These are phyloP conservation scores for Xylaria nigripes DNA, from an alignment of 495 filamentous ascomycete genomes.

Conservation along the genomic window DNA sequence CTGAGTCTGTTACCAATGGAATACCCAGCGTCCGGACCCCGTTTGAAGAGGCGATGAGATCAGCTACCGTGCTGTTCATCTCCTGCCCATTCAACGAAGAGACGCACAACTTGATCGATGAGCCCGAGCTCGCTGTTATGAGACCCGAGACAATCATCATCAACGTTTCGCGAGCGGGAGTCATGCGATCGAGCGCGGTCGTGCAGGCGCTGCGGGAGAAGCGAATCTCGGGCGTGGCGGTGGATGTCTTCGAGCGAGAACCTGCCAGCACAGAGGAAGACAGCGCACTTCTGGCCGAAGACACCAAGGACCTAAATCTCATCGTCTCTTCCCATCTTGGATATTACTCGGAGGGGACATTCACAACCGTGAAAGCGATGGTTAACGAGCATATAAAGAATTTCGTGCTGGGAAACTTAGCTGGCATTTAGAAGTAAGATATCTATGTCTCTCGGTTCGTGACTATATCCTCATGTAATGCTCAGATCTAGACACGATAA, in stretches of 20 bases:
- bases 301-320: conserved; percentile 24
- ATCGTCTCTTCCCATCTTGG: conserved; percentile 25
- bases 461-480: conserved; percentile 1
- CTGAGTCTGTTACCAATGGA: conserved; percentile 7
- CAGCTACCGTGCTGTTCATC: conserved; percentile 40
- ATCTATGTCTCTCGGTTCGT: not conserved
- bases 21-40: conserved; percentile 18
- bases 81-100: conserved; percentile 30
- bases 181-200: conserved; percentile 43
- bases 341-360: conserved; percentile 11
- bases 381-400: conserved; percentile 8
- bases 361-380: conserved; percentile 8
- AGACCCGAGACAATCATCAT: conserved; percentile 37
- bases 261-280: conserved; percentile 29
- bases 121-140: conserved; percentile 40
- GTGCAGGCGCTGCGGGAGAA: conserved; percentile 37
- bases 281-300: conserved; percentile 13
- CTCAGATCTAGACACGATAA: not conserved
- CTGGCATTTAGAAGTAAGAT: not conserved
- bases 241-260: conserved; percentile 46
- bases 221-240: conserved; percentile 41
- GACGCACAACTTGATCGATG: conserved; percentile 36
- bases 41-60: conserved; percentile 36
- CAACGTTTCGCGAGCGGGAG: conserved; percentile 47
- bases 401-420: conserved; percentile 1